Evolutionary conservation across 352 stramenopile genomes (phyloP), one percentile per base, ranked within the genome.

Genomic region (Phytopythium chamaehyphon): DNA sequence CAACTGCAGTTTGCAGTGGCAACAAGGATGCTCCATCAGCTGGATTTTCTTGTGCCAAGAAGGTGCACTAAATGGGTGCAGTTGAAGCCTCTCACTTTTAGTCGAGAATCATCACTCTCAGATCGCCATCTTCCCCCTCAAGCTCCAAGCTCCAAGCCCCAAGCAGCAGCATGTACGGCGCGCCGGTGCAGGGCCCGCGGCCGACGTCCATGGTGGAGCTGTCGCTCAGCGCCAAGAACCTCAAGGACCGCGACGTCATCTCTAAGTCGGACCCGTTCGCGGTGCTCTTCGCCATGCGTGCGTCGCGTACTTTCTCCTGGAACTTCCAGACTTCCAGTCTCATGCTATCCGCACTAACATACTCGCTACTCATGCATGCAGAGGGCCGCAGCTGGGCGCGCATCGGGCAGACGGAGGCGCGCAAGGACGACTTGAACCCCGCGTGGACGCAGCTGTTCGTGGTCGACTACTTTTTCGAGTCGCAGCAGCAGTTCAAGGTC

Each of bases 181-280:
- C 49, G 22, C 62, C 18, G 21, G 22, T 52, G 40, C 60, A 23
- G 26, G 37, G 54, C 21, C 50, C 58, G 8, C 37, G 59, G 23
- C 71, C 73, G 19, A 86, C 76, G 19, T 76, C 73, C 37, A 63
- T 57, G 15, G 64, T 95, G 23, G 86, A 97, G 74, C 71, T 97
- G 54, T 88, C 83, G 18, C 63, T 97, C 24, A 74, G 73, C 35
- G 92, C 79, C 47, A 81, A 83, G 46, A 66, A 82, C 59, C 73
- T 97, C 42, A 88, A 83, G 28, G 82, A 95, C 55, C 87, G 86
- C 55, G 89, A 96, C 50, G 55, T 92, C 21, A 68, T 96, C 47
- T 89, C 78, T 47, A 89, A 94, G 61, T 93, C 83, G 12, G 86
- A 97, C 61, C 81, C 87, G 3, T 97, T 96, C 69, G 78, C 71